Evolutionary conservation across 1,139 yeast species (phyloP).

Genomic region (Yamadazyma jaroonii): DNA sequence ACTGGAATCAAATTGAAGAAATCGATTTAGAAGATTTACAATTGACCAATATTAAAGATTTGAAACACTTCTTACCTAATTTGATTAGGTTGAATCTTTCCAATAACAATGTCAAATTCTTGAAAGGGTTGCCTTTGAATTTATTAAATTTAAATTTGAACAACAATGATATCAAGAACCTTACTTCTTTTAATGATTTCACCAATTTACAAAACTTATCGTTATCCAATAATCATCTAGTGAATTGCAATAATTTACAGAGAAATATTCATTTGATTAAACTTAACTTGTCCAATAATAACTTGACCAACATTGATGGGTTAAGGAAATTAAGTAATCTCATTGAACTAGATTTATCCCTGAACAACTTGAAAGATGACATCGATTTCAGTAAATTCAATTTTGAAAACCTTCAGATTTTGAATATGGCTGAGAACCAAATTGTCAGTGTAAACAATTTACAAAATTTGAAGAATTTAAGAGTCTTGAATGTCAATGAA

Average conservation of each 20-base stretch:
- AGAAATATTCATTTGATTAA: constrained; percentile 37
- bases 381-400: constrained; percentile 35
- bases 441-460: constrained; percentile 33
- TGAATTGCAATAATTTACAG: constrained; percentile 28
- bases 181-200: constrained; percentile 40
- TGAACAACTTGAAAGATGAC: constrained; percentile 38
- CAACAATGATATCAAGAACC: constrained; percentile 37
- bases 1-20: constrained; percentile 44
- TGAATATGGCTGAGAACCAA: constrained; percentile 44
- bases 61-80: constrained; percentile 44
- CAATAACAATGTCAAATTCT: constrained; percentile 39
- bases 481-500: constrained; percentile 43
- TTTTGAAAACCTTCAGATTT: constrained; percentile 41
- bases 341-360: constrained; percentile 37
- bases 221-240: constrained; percentile 36
- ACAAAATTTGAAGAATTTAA: constrained; percentile 32
- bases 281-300: constrained; percentile 32
- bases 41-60: constrained; percentile 42
- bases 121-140: constrained; percentile 45
- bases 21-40: constrained; percentile 31
- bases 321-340: constrained; percentile 41
- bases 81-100: constrained; percentile 39
- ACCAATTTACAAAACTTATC: constrained; percentile 44
- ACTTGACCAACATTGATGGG: constrained; percentile 33
- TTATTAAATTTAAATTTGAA: constrained; percentile 37